Evolutionary conservation across 2,329 filamentous ascomycete genomes (phyloP).

Genomic region (Cladorrhinum sp.): DNA sequence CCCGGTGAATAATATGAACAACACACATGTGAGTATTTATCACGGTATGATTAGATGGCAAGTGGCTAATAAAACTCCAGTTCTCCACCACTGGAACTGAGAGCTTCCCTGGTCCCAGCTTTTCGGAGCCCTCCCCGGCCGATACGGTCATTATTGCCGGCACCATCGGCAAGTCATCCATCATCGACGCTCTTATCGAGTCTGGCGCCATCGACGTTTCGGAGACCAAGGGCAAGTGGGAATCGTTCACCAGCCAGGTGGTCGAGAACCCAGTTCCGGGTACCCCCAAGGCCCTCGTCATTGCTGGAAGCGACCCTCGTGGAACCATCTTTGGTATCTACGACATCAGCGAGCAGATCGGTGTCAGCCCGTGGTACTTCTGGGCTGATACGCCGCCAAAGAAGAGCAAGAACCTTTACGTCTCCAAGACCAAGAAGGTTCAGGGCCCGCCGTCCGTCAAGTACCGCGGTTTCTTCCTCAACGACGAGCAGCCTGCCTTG

Average conservation of each 20-base stretch:
- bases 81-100: conserved; percentile 42
- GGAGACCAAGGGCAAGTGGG: conserved; percentile 62
- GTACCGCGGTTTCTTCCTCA: conserved; percentile 68
- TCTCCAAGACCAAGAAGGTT: conserved; percentile 50
- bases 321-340: conserved; percentile 70
- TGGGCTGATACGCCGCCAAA: conserved; percentile 61
- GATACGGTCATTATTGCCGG: conserved; percentile 64
- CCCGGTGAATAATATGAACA: conserved; percentile 45
- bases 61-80: conserved; percentile 28
- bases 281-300: conserved; percentile 58
- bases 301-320: conserved; percentile 63
- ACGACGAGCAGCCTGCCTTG: conserved; percentile 66
- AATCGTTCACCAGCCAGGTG: conserved; percentile 61
- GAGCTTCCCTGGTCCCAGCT: conserved; percentile 45
- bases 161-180: conserved; percentile 61
- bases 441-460: conserved; percentile 62
- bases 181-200: conserved; percentile 58
- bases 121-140: conserved; percentile 39
- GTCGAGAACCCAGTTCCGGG: conserved; percentile 56
- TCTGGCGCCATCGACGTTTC: conserved; percentile 56
- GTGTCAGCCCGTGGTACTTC: conserved; percentile 68
- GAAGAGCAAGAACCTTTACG: conserved; percentile 52
- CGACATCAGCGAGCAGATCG: conserved; percentile 69
- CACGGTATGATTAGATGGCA: background rate
- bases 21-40: conserved; percentile 41